Percentiles rank a stretch among this genome's conserved stretches.
These are phyloP conservation scores for Enteropsectra breve DNA, from an alignment of 371 early-diverging fungal genomes.

Conservation along the genomic window DNA sequence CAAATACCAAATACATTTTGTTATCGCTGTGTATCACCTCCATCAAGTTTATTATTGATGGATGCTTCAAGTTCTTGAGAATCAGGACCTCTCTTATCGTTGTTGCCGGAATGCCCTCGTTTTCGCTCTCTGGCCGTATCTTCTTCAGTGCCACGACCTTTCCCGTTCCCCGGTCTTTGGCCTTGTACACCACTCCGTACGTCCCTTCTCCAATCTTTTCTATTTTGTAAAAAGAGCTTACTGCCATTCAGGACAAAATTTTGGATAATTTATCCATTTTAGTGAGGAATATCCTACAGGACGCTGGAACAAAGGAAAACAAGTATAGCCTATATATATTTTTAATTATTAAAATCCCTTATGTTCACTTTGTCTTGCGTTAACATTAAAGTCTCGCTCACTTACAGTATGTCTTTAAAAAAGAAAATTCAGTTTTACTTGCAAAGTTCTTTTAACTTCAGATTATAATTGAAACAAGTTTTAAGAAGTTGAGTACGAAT, in stretches of 20 bases:
- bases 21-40: slow-evolving; percentile 94
- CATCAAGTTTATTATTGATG: slow-evolving; percentile 74
- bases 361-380: no score
- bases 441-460: no score
- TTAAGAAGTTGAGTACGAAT: no score
- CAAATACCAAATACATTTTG: slow-evolving; percentile 90
- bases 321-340: no score
- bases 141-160: slow-evolving; percentile 92
- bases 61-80: slow-evolving; percentile 79
- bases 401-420: no score
- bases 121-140: slow-evolving; percentile 81
- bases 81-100: slow-evolving; percentile 87
- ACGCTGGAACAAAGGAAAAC: no score
- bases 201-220: slow-evolving; percentile 95
- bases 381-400: no score
- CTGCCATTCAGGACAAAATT: slow-evolving; percentile 7
- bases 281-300: no score
- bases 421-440: no score
- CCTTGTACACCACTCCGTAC: slow-evolving; percentile 98
- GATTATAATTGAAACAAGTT: no score
- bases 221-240: slow-evolving; percentile 1
- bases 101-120: slow-evolving; percentile 86
- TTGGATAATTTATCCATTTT: no score
- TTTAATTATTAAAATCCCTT: no score
- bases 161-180: slow-evolving; percentile 70